Percentiles rank a stretch among this genome's conserved stretches.
Conservation (phyloP, 805 yeast genomes). For the Alloascoidea africana region DNA sequence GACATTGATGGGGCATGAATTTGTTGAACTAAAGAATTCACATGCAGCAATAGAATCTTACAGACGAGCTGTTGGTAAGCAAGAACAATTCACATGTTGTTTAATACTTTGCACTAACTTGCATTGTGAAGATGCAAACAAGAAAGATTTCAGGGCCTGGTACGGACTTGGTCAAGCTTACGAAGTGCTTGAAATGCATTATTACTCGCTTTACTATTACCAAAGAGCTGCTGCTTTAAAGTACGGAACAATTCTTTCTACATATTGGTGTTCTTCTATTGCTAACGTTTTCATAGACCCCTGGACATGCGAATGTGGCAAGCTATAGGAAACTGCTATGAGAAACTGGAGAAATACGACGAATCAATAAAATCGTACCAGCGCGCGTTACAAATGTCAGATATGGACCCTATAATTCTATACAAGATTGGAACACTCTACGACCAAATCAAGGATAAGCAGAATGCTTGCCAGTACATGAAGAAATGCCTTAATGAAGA, state of each 20-base stretch:
- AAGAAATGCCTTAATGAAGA: slow-evolving; percentile 53
- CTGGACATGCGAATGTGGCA: slow-evolving; percentile 92
- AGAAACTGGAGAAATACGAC: slow-evolving; percentile 49
- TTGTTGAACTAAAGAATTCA: slow-evolving; percentile 87
- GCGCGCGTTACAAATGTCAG: slow-evolving; percentile 52
- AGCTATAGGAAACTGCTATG: slow-evolving; percentile 83
- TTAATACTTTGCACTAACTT: neutral
- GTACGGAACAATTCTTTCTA: neutral
- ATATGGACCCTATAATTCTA: slow-evolving; percentile 36
- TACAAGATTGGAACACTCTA: slow-evolving; percentile 56
- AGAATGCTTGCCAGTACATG: slow-evolving; percentile 49
- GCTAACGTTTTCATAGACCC: slow-evolving; percentile 23
- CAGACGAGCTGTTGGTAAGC: slow-evolving; percentile 56
- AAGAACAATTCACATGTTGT: neutral
- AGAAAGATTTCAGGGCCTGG: slow-evolving; percentile 93
- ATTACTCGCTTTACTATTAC: slow-evolving; percentile 83
- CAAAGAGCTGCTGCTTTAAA: slow-evolving; percentile 81
- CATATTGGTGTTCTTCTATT: neutral
- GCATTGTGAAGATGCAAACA: slow-evolving; percentile 48
- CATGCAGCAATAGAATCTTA: slow-evolving; percentile 97
- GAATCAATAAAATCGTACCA: slow-evolving; percentile 75
- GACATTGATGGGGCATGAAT: slow-evolving; percentile 99
- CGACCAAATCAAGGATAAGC: slow-evolving; percentile 35
- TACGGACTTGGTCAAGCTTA: slow-evolving; percentile 97
- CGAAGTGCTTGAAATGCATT: slow-evolving; percentile 89